Evolutionary conservation across 306 rosid species (phyloP).

Genomic region (Medicago truncatula): DNA sequence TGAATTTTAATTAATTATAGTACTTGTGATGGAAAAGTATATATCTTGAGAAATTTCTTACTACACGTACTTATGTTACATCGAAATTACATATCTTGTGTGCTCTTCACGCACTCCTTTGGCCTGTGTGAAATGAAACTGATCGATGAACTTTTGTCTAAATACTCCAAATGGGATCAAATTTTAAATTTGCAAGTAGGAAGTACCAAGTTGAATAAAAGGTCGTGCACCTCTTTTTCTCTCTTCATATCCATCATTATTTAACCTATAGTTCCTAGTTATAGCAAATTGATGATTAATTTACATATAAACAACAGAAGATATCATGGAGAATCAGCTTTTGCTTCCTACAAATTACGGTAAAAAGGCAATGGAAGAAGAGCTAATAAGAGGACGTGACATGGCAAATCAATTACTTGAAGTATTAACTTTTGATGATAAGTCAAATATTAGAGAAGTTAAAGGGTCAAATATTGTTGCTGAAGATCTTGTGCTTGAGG

Average conservation of each 20-base stretch:
- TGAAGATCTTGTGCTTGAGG: conserved; percentile 36
- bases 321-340: conserved; percentile 20
- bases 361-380: conserved; percentile 31
- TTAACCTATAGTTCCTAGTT: background rate
- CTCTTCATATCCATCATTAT: background rate
- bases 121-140: background rate
- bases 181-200: background rate
- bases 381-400: conserved; percentile 43
- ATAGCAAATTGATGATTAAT: background rate
- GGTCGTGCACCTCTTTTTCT: background rate
- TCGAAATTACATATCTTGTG: background rate
- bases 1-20: background rate
- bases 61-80: background rate
- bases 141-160: background rate
- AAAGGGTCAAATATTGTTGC: conserved; percentile 23
- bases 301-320: background rate
- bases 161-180: background rate
- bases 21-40: too few species aligned
- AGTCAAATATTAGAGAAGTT: background rate
- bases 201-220: conserved; percentile 4
- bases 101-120: too few species aligned
- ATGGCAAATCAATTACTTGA: conserved; percentile 40
- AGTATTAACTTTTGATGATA: conserved; percentile 17
- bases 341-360: background rate
- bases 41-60: background rate